phyloP scores from a whole-genome alignment of 208 protist genomes.

The Trypanosoma brucei region DNA sequence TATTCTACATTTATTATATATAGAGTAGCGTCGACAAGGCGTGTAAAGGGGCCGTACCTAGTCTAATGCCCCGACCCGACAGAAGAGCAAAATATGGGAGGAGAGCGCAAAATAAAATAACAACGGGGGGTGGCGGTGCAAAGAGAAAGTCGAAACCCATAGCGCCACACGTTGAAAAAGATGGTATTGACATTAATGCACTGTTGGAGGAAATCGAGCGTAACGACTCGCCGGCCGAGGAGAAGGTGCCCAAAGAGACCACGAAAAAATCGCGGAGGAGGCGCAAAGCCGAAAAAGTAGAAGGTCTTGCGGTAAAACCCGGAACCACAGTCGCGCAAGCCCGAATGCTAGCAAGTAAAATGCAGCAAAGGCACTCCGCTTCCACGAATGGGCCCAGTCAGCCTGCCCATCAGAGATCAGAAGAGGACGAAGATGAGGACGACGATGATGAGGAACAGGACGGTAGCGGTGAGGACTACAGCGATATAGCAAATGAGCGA shows the following conservation, averaged over 20 bases:
- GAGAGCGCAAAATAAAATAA: constrained; percentile 36
- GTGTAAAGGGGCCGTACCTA: not conserved
- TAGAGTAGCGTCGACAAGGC: no score
- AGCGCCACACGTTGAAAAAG: constrained; percentile 55
- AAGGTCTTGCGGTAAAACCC: constrained; percentile 49
- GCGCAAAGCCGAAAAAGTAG: constrained; percentile 8
- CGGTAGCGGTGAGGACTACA: constrained; percentile 76
- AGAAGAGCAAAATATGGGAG: constrained; percentile 3
- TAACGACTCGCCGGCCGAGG: not conserved
- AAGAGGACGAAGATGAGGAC: constrained; percentile 33
- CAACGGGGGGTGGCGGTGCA: constrained; percentile 37
- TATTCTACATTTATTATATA: not conserved
- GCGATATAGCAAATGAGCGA: constrained; percentile 82
- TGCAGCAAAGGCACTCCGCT: constrained; percentile 5
- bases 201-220: constrained; percentile 59
- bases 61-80: constrained; percentile 13
- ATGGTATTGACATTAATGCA: constrained; percentile 40
- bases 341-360: constrained; percentile 34
- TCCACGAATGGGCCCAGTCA: not conserved
- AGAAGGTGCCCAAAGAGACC: constrained; percentile 10
- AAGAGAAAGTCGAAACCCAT: constrained; percentile 48
- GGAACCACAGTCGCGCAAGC: constrained; percentile 73
- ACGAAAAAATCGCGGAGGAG: constrained; percentile 31
- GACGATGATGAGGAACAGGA: constrained; percentile 40
- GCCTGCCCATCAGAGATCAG: constrained; percentile 2